Evolutionary conservation across 768 basidiomycete genomes (phyloP), one percentile per base, ranked within the genome.

Genomic region (Lentinula sp.): DNA sequence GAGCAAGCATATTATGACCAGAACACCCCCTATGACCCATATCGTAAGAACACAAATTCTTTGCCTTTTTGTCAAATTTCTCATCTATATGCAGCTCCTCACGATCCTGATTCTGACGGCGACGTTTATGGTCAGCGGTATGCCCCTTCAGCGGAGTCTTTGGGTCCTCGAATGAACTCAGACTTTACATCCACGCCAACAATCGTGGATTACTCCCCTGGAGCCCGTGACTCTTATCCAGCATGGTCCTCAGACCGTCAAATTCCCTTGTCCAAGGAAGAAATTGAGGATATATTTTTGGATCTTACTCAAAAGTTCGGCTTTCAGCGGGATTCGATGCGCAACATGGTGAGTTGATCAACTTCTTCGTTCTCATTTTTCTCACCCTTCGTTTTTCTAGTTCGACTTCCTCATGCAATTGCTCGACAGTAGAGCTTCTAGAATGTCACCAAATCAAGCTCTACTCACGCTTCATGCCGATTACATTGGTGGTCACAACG

Each of bases 251-350:
- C 86, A 43, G 97, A 98, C 56, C 87, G 91, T 13, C 87, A 91
- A 66, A 97, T 98, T 63, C 96, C 96, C n/a, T 79, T 99, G 13
- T 95, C 94, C 18, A 98, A 98, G 79, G 97, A 99, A 74, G 97
- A 98, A 78, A 98, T 98, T 60, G 96, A 98, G 72, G 97, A 99
- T 71, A 93, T 99, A 54, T 93, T 98, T 71, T 84, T 98, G 55
- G 97, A 98, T 78, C 81, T 99, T 37, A 89, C 94, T 32, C 95
- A 98, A 81, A 99, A 98, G 76, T 99, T 98, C 75, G 97, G 97
- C 63, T 99, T 99, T 71, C 97, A 95, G 77, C 81, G 88, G 61
- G 94, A 95, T 72, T 91, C 90, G 15, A 95, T 93, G 92, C 81
- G 93, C 63, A 98, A 93, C 81, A 97, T 93, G 91, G 91, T 93